Percentiles rank a stretch among this genome's conserved stretches.
Evolutionary conservation across 108 stramenopile species (phyloP).

Genomic region (Chaetoceros tenuissimus): DNA sequence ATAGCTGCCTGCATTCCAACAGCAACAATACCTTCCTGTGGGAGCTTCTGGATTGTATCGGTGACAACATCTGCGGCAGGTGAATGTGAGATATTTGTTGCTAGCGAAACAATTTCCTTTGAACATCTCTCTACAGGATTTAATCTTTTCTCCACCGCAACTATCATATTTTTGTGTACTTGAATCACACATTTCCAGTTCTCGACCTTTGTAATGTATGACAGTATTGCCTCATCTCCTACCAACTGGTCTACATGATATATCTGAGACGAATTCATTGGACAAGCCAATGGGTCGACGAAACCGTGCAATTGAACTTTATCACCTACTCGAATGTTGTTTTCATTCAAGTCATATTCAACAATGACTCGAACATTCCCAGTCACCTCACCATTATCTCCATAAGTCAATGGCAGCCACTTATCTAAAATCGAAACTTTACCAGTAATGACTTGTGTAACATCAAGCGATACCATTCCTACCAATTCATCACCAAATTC

Average conservation of each 20-base stretch:
- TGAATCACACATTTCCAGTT: conserved; percentile 63
- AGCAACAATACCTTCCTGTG: conserved; percentile 59
- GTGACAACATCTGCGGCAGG: conserved; percentile 44
- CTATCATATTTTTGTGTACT: conserved; percentile 52
- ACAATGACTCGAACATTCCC: conserved; percentile 54
- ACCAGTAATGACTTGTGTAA: conserved; percentile 59
- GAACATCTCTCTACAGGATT: conserved; percentile 45
- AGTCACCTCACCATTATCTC: background rate
- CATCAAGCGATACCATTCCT: conserved; percentile 59
- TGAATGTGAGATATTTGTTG: conserved; percentile 52
- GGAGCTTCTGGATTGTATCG: conserved; percentile 41
- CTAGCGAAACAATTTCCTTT: conserved; percentile 45
- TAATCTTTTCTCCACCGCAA: conserved; percentile 57
- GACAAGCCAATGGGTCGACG: conserved; percentile 58
- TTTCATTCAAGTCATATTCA: conserved; percentile 72
- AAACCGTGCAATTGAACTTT: conserved; percentile 49
- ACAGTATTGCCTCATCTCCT: conserved; percentile 52
- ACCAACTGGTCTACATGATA: conserved; percentile 48
- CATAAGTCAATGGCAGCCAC: conserved; percentile 40
- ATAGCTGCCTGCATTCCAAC: conserved; percentile 40
- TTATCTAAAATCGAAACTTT: conserved; percentile 48
- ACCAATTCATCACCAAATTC: conserved; percentile 49
- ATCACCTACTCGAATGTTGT: conserved; percentile 56
- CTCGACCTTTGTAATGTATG: conserved; percentile 46
- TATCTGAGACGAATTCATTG: conserved; percentile 28